Evolutionary conservation across 305 asterid species (phyloP).

Genomic region (Fraxinus latifolia): DNA sequence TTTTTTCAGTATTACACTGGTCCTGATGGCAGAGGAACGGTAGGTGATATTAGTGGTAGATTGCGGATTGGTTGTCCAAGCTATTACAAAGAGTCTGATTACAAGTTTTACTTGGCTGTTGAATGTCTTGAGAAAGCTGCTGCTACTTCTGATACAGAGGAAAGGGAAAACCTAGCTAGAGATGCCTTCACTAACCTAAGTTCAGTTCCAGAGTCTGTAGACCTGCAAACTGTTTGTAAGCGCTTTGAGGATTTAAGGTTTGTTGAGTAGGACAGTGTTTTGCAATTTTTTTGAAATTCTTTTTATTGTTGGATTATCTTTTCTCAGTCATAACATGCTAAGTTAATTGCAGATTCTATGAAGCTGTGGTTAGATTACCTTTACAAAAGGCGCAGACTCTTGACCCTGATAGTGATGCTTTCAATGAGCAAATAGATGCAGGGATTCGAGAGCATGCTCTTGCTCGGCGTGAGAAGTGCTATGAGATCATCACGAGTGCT

Average conservation of each 20-base stretch:
- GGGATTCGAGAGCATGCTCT: slow-evolving; percentile 76
- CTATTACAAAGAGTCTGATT: slow-evolving; percentile 84
- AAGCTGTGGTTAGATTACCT: slow-evolving; percentile 91
- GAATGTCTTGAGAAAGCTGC: slow-evolving; percentile 97
- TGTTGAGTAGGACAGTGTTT: slow-evolving; percentile 23
- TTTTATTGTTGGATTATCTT: slow-evolving; percentile 9
- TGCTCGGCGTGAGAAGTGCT: slow-evolving; percentile 82
- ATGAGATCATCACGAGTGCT: slow-evolving; percentile 75
- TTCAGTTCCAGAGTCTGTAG: slow-evolving; percentile 87
- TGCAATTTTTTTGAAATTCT: slow-evolving; percentile 13
- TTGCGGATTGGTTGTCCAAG: slow-evolving; percentile 94
- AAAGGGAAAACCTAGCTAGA: slow-evolving; percentile 76
- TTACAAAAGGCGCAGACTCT: slow-evolving; percentile 86
- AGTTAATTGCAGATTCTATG: slow-evolving; percentile 74
- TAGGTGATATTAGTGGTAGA: slow-evolving; percentile 84
- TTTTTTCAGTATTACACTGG: slow-evolving; percentile 88
- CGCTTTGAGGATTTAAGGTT: slow-evolving; percentile 97
- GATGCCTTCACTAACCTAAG: slow-evolving; percentile 87
- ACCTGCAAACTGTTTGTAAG: slow-evolving; percentile 82
- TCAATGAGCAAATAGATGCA: slow-evolving; percentile 77
- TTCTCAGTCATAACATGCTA: slow-evolving; percentile 30
- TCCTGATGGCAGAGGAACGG: slow-evolving; percentile 98
- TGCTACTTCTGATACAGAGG: slow-evolving; percentile 59
- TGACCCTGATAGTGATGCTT: slow-evolving; percentile 91
- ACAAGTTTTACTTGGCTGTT: slow-evolving; percentile 91